Percentiles rank a stretch among this genome's conserved stretches.
Conservation (phyloP, 805 yeast species). For the Lipomyces lipofer region DNA sequence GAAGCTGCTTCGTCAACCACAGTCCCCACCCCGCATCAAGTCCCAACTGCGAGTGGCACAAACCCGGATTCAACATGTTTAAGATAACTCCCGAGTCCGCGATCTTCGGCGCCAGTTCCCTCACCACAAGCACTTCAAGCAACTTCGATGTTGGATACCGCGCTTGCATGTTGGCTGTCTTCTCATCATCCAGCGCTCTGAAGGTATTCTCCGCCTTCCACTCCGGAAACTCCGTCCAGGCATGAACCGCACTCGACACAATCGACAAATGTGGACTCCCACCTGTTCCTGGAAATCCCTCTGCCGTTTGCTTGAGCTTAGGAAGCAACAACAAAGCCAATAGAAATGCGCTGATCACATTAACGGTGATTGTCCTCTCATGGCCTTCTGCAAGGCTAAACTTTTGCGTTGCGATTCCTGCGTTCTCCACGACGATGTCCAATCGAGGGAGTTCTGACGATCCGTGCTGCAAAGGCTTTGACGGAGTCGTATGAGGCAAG, state of each 20-base stretch:
- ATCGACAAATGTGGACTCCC: background rate
- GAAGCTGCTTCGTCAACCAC: background rate
- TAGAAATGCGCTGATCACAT: background rate
- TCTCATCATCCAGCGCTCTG: background rate
- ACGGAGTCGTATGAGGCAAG: background rate
- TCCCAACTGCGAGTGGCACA: background rate
- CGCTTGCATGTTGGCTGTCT: background rate
- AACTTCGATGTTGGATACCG: constrained; percentile 4
- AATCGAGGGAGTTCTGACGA: background rate
- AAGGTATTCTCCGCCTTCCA: background rate
- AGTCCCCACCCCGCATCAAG: background rate
- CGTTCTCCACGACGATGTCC: background rate
- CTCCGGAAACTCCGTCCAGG: background rate
- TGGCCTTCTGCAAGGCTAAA: background rate
- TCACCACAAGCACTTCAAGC: constrained; percentile 2
- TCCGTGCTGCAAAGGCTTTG: background rate
- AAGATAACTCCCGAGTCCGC: background rate
- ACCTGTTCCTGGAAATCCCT: background rate
- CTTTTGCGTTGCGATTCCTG: background rate
- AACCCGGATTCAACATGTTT: background rate
- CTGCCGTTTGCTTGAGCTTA: background rate
- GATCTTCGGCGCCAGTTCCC: background rate
- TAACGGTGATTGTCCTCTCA: background rate
- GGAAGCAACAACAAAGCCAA: background rate
- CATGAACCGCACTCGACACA: background rate